Evolutionary conservation across 768 basidiomycete species (phyloP), one percentile per base, ranked within the genome.

Genomic region (Cantharellus anzutake): DNA sequence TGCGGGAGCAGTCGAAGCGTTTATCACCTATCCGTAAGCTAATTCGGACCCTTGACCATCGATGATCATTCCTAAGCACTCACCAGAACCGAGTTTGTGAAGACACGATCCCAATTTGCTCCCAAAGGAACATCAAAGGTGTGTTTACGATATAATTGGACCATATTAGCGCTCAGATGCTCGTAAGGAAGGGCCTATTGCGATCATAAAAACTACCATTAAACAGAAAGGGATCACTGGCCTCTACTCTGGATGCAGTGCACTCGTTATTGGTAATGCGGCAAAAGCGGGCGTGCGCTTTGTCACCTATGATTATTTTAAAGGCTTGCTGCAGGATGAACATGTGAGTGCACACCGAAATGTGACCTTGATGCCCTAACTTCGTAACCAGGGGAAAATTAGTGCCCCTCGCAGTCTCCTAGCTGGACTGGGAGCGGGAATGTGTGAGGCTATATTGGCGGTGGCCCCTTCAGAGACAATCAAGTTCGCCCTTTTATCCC

Each of bases 381-480:
- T 39, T 7, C 2, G 7, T 37, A 51, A 35, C 59, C 61, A 97
- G 90, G 93, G 94, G 11, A 93, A 93, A 77, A 81, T 97, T 48
- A 85, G 80, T 61, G 82, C 93, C 0, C 83, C 89, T 3, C 73
- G 83, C 41, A 92, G 90, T 72, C 76, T 98, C 40, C 66, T 65
- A 71, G 73, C 75, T 35, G 75, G 75, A 41, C 65, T 76, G 3
- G 74, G 71, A 58, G 94, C 94, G 2, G 94, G 94, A 2, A 80
- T 91, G 81, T 84, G 75, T 66, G 94, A 98, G 70, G 90, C 94
- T 0, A 68, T 97, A 29, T 80, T 97, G 60, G 94, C 94, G 2
- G 94, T 99, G 2, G 98, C 94, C 0, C 94, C 94, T 2, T 92
- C 89, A 7, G 94, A 99, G 70, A 98, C 94, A 0, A 96, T 98